Percentiles rank a stretch among this genome's conserved stretches.
These are phyloP conservation scores for Cyclotella kingstonii DNA, from an alignment of 108 stramenopile species.

Conservation along the genomic window DNA sequence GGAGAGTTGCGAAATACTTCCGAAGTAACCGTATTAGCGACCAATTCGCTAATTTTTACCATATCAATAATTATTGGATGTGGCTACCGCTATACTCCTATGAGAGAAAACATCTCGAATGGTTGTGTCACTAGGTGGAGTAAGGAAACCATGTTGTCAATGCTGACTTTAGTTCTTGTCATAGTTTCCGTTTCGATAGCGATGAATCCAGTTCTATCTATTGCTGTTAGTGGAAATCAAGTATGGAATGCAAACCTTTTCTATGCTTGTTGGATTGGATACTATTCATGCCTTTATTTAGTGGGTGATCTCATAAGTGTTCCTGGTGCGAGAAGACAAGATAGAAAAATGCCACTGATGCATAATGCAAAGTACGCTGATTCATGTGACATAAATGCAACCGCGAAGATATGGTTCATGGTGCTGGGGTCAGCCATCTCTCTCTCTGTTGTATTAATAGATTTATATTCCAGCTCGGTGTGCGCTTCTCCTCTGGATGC, in stretches of 20 bases:
- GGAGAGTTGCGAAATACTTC: background rate
- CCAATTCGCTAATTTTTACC: constrained; percentile 1
- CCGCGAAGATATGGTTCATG: constrained; percentile 12
- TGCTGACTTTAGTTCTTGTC: background rate
- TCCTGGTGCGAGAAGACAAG: background rate
- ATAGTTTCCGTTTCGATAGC: background rate
- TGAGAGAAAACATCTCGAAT: background rate
- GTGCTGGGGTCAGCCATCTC: background rate
- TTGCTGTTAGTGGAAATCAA: constrained; percentile 3
- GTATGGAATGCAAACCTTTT: constrained; percentile 14
- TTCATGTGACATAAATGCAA: background rate
- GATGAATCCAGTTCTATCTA: background rate
- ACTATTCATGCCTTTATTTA: constrained; percentile 11
- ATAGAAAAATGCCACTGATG: background rate
- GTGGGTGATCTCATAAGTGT: constrained; percentile 7
- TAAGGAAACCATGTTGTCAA: constrained; percentile 1
- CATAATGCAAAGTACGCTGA: too few species aligned
- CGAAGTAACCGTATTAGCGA: background rate
- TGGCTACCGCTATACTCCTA: constrained; percentile 6
- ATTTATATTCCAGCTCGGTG: background rate
- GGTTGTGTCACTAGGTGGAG: background rate
- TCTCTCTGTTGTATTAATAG: background rate
- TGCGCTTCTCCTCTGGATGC: background rate
- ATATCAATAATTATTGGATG: background rate
- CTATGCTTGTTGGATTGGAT: background rate